Evolutionary conservation across 1,139 yeast species (phyloP), one percentile per base, ranked within the genome.

Genomic region (Chernovozyma aurita): DNA sequence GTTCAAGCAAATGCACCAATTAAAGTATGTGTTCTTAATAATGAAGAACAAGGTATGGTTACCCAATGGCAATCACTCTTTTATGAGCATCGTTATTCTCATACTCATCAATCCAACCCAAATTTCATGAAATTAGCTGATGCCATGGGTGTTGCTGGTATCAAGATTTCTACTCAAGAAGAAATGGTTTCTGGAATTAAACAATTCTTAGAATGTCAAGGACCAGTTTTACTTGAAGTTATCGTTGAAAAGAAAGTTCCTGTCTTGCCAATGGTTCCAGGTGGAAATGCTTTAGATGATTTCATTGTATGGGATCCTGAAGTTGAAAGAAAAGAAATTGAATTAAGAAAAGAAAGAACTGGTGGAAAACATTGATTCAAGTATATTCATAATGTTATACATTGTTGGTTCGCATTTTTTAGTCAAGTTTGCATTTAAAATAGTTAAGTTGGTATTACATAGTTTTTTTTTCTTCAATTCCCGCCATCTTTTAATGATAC

Each of bases 31-130:
- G 81, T 92, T 39, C 73, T 92, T 57, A 92, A 92, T 64, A 92
- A 92, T 61, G 97, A 90, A 69, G 98, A 92, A 69, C 98, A 92
- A 71, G 98, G 98, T 59, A 92, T 92, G 98, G 98, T 92, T 41
- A 92, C 97, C 16, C 98, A 92, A 66, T 92, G 98, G 98, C 98
- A 92, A 70, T 85, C 96, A 14, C 72, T 92, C 46, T 92, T 92
- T 71, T 92, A 92, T 65, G 95, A 92, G 62, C 92, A 92, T 64
- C 82, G 98, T 67, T 92, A 86, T 61, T 76, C 97, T 9, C 97
- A 92, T 65, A 90, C 98, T 16, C 97, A 92, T 68, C 98, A 92
- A 67, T 61, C 77, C 47, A 90, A 90, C 65, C 98, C 98, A 38
- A 82, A 92, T 61, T 92, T 90, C 59, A 79, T 86, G 76, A 85